A percentile compares a stretch with the other conserved stretches of the same genome.
Conservation (phyloP, 1,284 basidiomycete genomes). For the Apiotrichum laibachii region DNA sequence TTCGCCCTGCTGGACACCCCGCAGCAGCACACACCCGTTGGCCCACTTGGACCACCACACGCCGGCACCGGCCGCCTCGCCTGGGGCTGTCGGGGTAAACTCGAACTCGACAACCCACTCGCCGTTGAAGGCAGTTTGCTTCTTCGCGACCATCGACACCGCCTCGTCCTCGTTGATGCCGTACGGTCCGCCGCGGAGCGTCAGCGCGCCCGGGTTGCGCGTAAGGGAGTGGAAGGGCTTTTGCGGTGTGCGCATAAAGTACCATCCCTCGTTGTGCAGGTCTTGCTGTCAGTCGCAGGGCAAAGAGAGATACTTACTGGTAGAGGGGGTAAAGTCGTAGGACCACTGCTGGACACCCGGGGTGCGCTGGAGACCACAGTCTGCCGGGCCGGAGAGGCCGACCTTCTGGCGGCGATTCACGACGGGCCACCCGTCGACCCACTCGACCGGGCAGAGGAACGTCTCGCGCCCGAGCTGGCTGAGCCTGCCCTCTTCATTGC, state of each 20-base stretch:
- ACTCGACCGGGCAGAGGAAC: constrained; percentile 25
- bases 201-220: neutral
- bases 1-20: neutral
- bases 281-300: neutral
- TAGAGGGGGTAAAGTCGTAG: too few species aligned
- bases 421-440: constrained; percentile 29
- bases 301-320: too few species aligned
- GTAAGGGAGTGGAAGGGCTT: constrained; percentile 8
- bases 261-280: constrained; percentile 17
- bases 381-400: too few species aligned
- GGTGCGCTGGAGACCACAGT: too few species aligned
- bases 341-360: too few species aligned
- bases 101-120: constrained; percentile 20
- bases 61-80: constrained; percentile 23
- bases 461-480: constrained; percentile 27
- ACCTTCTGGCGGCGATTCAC: constrained; percentile 18
- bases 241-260: constrained; percentile 20
- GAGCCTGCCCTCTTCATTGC: constrained; percentile 8
- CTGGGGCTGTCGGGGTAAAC: constrained; percentile 12
- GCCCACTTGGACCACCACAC: constrained; percentile 15
- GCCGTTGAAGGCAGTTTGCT: constrained; percentile 19
- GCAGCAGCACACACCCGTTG: neutral
- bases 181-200: constrained; percentile 12
- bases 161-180: constrained; percentile 19
- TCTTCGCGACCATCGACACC: constrained; percentile 19